Percentiles rank a stretch among this genome's conserved stretches.
phyloP scores from a whole-genome alignment of 2,329 filamentous ascomycete species.

The Trichothecium sympodiale region DNA sequence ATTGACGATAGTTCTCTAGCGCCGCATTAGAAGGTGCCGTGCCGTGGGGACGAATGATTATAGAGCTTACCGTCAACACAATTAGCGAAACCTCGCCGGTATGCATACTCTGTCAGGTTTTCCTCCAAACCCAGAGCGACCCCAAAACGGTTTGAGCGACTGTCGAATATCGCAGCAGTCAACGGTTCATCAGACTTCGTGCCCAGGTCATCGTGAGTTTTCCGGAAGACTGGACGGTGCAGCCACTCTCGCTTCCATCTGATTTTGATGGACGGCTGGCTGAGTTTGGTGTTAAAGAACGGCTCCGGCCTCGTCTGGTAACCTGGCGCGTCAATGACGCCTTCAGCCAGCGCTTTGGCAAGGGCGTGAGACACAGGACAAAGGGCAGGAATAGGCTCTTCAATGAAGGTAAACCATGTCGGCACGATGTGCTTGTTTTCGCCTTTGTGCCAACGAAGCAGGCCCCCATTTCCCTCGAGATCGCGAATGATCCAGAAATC shows the following conservation, averaged over 20 bases:
- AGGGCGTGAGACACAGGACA: background rate
- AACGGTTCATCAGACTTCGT: background rate
- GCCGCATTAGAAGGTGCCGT: too few species aligned
- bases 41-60: too few species aligned
- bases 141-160: background rate
- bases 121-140: too few species aligned
- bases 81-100: too few species aligned
- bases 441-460: background rate
- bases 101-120: too few species aligned
- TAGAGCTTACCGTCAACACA: too few species aligned
- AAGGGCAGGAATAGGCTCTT: background rate
- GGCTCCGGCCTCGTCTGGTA: background rate
- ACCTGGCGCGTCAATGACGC: background rate
- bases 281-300: background rate
- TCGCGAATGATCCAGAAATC: slow-evolving; percentile 2
- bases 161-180: background rate
- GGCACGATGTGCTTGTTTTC: background rate
- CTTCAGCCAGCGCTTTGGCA: slow-evolving; percentile 1
- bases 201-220: background rate
- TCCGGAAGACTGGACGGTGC: background rate
- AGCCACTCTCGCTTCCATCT: background rate
- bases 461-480: background rate
- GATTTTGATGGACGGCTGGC: background rate
- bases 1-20: too few species aligned
- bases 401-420: background rate